Conservation (phyloP, 2,329 filamentous ascomycete species). For the Aspergillus chevalieri region DNA sequence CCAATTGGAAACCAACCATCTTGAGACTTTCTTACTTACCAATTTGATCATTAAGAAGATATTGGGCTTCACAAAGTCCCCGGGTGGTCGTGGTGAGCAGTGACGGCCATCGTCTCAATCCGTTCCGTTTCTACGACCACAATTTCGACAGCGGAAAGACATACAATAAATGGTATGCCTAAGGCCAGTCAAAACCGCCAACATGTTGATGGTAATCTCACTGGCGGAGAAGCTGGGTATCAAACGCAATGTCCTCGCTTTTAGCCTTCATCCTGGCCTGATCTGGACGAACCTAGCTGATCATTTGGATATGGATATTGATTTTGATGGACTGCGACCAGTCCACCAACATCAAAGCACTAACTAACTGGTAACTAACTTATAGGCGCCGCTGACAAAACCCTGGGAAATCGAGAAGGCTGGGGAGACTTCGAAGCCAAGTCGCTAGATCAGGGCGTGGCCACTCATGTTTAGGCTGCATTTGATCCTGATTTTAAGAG, state of each 20-base stretch:
- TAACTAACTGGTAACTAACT: neutral
- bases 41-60: slow-evolving; percentile 33
- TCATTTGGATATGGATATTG: slow-evolving; percentile 13
- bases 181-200: slow-evolving; percentile 43
- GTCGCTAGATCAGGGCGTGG: slow-evolving; percentile 21
- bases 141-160: slow-evolving; percentile 35
- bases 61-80: slow-evolving; percentile 14
- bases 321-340: slow-evolving; percentile 7
- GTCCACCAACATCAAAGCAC: no score
- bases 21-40: slow-evolving; percentile 36
- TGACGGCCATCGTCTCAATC: slow-evolving; percentile 38
- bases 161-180: slow-evolving; percentile 31
- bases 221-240: slow-evolving; percentile 24
- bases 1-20: slow-evolving; percentile 35
- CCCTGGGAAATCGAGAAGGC: slow-evolving; percentile 14
- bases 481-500: slow-evolving; percentile 21
- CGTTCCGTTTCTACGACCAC: slow-evolving; percentile 40
- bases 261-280: slow-evolving; percentile 24
- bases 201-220: slow-evolving; percentile 38
- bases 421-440: slow-evolving; percentile 16
- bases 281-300: slow-evolving; percentile 16
- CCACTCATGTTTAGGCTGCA: slow-evolving; percentile 29
- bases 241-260: slow-evolving; percentile 15
- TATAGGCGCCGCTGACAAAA: slow-evolving; percentile 6
- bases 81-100: slow-evolving; percentile 43